phyloP scores from a whole-genome alignment of 2,329 filamentous ascomycete species.

The Oidium heveae region DNA sequence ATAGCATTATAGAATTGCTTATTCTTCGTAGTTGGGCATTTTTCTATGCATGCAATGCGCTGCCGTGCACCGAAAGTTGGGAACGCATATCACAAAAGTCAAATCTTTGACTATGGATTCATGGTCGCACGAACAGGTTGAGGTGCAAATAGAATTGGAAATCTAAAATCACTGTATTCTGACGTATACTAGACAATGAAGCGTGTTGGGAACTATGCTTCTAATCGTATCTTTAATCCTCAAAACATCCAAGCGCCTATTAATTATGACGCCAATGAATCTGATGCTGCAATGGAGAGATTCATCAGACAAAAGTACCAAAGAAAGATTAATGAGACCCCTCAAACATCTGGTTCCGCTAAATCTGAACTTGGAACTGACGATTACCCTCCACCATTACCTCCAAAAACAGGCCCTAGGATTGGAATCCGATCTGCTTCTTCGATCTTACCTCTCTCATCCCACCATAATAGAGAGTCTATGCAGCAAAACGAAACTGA shows the following conservation, averaged over 20 bases:
- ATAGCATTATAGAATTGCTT: constrained; percentile 2
- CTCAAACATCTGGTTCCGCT: constrained; percentile 14
- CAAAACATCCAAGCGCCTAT: constrained; percentile 60
- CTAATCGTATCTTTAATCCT: constrained; percentile 78
- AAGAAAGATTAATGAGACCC: constrained; percentile 24
- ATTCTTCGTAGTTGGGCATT: constrained; percentile 47
- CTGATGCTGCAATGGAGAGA: constrained; percentile 79
- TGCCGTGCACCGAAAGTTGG: constrained; percentile 80
- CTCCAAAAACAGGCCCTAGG: constrained; percentile 31
- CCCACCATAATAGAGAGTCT: constrained; percentile 18
- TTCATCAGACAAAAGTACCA: constrained; percentile 92
- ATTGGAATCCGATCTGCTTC: constrained; percentile 39
- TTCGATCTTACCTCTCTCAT: constrained; percentile 25
- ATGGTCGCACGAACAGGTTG: constrained; percentile 88
- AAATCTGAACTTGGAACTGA: constrained; percentile 24
- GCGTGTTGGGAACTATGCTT: constrained; percentile 60
- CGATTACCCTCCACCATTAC: constrained; percentile 27
- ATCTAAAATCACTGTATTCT: constrained; percentile 1
- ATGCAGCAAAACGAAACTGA: constrained; percentile 5
- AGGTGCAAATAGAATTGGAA: constrained; percentile 31
- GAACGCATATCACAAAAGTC: constrained; percentile 94
- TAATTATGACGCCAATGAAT: constrained; percentile 75
- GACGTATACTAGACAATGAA: constrained; percentile 54
- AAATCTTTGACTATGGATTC: constrained; percentile 98
- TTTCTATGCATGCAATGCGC: constrained; percentile 98